Evolutionary conservation across 371 early-diverging fungal genomes (phyloP), one percentile per base, ranked within the genome.

Genomic region (Mortierella sp.): DNA sequence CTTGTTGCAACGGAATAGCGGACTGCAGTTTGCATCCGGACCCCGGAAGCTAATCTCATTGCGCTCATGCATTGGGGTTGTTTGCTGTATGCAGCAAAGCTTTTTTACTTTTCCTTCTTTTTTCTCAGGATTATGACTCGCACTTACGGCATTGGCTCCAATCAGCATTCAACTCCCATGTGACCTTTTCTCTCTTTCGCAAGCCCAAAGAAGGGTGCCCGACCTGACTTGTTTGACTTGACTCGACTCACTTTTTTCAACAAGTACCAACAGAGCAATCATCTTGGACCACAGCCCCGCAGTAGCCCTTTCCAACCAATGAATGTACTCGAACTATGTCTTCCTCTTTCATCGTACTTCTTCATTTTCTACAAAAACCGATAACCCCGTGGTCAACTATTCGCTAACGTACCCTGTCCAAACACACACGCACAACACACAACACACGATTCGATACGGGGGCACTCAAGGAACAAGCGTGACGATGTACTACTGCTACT

Each of bases 391-490:
- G 63, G 63, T 34, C 63, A 8, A 63, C 19, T 31, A 14, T 50
- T 63, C 19, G 16, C 63, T 63, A 63, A 63, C 63, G 63, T 63
- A 63, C 63, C 63, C 63, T 63, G 63, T 63, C 63, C 63, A 50
- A 13, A 7, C 34, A 26, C 58, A 11, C 63, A 50, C 50, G 50
- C 50, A 50, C 50, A 16, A 50, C 50, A 50, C 42, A 38, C 42
- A 38, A 1, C 42, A 38, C 42, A 50, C 16, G 50, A 50, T 50
- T 16, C 42, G 42, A n/a, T 38, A 38, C 42, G 42, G 11, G 14
- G 50, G 16, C 16, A 16, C 7, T 58, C 13, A 16, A n/a, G 57
- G 26, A 9, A 50, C 50, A 50, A 50, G 24, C 60, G 28, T 60
- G 60, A 60, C 60, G 3, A 10, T n/a, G 34, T 14, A 31, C 34